Evolutionary conservation across 1,139 yeast genomes (phyloP), one percentile per base, ranked within the genome.

Genomic region (Geotrichum siamense): DNA sequence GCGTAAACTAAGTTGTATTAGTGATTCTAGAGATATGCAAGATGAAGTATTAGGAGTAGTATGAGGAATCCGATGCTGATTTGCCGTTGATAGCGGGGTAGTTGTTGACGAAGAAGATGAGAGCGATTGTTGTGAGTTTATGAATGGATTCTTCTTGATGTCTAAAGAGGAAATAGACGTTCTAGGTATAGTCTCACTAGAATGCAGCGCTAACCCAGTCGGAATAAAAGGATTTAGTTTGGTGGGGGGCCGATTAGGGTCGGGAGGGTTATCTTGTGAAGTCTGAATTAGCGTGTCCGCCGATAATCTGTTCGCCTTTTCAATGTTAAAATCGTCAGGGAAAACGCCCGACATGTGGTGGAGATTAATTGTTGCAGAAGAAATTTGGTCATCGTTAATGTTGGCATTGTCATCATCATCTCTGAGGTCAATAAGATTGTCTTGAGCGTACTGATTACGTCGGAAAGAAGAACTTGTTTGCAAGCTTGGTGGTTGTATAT

Each of bases 1-100:
- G 19, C 48, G 48, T 10, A 51, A 40, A 13, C 53, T 55, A 3
- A 51, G 41, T 13, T 51, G 53, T n/a, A 55, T 45, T n/a, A 56
- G 46, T 3, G 51, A 40, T 29, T 55, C 51, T 13, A 56, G 48
- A 13, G 41, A 29, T 2, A 47, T 35, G 21, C 37, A 31, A n/a
- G 23, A 15, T 25, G 41, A 21, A 15, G 26, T 4, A n/a, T 36
- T 29, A 9, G 43, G 20, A 5, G 25, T 15, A n/a, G n/a, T n/a
- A n/a, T n/a, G n/a, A n/a, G n/a, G n/a, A n/a, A n/a, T n/a, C n/a
- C n/a, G n/a, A 29, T 27, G 27, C 13, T 39, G 34, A 10, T 5
- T 4, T 8, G 20, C 8, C 16, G 37, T 4, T 6, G 16, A 9
- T 33, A 5, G 15, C 25, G 9, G 25, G 26, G 37, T 20, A 15